Percentiles rank a stretch among this genome's conserved stretches.
Conservation (phyloP, 2,329 filamentous ascomycete genomes). For the Exophiala mesophila region DNA sequence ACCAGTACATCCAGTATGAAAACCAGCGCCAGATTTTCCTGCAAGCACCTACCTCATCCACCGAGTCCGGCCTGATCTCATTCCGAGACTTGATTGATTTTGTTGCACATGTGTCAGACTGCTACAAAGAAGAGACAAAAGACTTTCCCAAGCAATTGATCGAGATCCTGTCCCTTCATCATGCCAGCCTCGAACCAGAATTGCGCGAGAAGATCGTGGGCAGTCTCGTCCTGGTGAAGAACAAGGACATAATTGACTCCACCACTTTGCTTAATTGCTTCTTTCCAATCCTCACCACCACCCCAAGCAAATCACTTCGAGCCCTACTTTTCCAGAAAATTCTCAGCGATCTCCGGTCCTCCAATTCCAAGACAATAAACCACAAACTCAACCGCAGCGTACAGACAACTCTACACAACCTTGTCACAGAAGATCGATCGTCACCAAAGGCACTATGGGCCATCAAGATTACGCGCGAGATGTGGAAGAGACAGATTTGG, state of each 20-base stretch:
- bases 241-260: conserved; percentile 90
- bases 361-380: conserved; percentile 82
- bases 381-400: conserved; percentile 90
- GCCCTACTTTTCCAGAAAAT: conserved; percentile 85
- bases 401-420: conserved; percentile 87
- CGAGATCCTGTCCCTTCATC: conserved; percentile 73
- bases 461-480: conserved; percentile 86
- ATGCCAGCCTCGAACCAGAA: conserved; percentile 75
- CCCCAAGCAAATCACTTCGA: conserved; percentile 83
- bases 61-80: conserved; percentile 72
- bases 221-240: conserved; percentile 76
- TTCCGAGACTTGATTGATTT: conserved; percentile 91
- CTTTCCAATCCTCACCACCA: conserved; percentile 91
- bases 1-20: conserved; percentile 88
- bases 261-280: conserved; percentile 76
- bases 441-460: conserved; percentile 91
- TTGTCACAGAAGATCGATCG: conserved; percentile 77
- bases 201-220: conserved; percentile 91
- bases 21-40: conserved; percentile 88
- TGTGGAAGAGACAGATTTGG: conserved; percentile 97
- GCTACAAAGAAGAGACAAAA: conserved; percentile 75
- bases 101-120: conserved; percentile 87
- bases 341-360: conserved; percentile 78
- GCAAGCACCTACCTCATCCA: conserved; percentile 71
- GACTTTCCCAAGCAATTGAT: conserved; percentile 77